Percentiles rank a stretch among this genome's conserved stretches.
Conservation (phyloP, 2,329 filamentous ascomycete species). For the Cladophialophora psammophila region DNA sequence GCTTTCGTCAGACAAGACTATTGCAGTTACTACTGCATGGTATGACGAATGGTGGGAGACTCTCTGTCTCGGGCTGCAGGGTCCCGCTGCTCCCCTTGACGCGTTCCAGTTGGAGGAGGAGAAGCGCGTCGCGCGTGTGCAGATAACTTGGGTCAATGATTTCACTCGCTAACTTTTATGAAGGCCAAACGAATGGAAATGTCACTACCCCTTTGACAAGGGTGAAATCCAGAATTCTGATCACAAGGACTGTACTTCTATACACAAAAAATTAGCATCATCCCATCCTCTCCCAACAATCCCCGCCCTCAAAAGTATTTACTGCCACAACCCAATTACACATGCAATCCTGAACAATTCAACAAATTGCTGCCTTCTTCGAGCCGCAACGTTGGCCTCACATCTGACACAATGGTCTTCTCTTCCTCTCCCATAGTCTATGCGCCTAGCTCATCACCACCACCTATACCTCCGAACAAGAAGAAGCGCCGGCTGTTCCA, state of each 20-base stretch:
- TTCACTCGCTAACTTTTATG: not conserved
- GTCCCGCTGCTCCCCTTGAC: slow-evolving; percentile 7
- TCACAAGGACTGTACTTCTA: not conserved
- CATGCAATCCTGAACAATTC: not conserved
- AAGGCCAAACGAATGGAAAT: not conserved
- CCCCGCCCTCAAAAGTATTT: slow-evolving; percentile 8
- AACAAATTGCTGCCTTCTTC: not conserved
- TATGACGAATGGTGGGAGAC: slow-evolving; percentile 2
- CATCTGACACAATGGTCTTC: slow-evolving; percentile 49
- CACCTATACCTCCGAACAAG: slow-evolving; percentile 42
- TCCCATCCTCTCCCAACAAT: slow-evolving; percentile 15
- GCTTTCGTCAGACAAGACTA: not conserved
- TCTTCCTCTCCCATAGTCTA: slow-evolving; percentile 51
- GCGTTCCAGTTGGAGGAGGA: slow-evolving; percentile 2
- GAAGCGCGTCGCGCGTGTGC: slow-evolving; percentile 10
- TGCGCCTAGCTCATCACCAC: slow-evolving; percentile 49
- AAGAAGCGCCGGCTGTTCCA: slow-evolving; percentile 52
- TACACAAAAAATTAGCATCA: slow-evolving; percentile 1
- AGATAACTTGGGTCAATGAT: not conserved
- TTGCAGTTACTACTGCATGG: not conserved
- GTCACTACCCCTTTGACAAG: not conserved
- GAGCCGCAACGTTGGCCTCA: not conserved
- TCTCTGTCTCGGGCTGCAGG: not conserved
- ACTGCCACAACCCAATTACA: not conserved
- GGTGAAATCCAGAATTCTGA: not conserved